Base-by-base conservation (phyloP, 2,329 filamentous ascomycete species). In the Gaeumannomyces sp. region DNA sequence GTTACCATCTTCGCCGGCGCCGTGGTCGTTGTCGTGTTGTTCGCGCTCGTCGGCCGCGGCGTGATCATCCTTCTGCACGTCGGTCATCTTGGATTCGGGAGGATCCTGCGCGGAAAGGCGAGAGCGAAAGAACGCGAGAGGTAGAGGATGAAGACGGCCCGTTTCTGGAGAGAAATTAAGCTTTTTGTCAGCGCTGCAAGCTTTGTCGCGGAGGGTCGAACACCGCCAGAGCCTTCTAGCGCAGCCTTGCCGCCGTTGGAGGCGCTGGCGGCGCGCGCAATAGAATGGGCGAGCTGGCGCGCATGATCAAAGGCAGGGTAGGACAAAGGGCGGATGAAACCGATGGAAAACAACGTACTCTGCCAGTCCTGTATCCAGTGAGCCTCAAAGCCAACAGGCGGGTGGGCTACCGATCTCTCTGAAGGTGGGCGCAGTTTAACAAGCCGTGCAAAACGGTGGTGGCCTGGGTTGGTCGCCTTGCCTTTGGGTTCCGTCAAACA, bases 1-100 rank as follows among this genome's bases (percentile, higher is more conserved):
- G 35, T 64, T 59, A 6, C 62, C 62, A 64, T 64, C 62, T 45
- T 64, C 62, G 57, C 62, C 62, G 33, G 56, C 62, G 38, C 35
- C 62, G 13, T 58, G 27, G 5, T 64, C 56, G 28, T 58, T 60
- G 33, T 64, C 62, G 33, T 64, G 33, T 2, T 35, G 59, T 31
- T 64, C 62, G 25, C 59, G 56, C 16, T 64, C 31, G 29, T 64
- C 57, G 35, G 56, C 33, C 19, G 56, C 57, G 31, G 45, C 62
- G 13, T 31, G 25, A 5, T 64, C 62, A 14, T 64, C 62, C 57
- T 59, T 64, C 31, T 59, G n/a, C 8, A 58, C 35, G 57, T 64
- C 62, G 29, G 62, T 29, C 62, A 64, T 64, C 22, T 22, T 64
- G 5, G 62, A 28, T 25, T 53, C 45, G 45, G 45, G 45, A 8